Percentiles rank a stretch among this genome's conserved stretches.
phyloP scores from a whole-genome alignment of 1,284 basidiomycete genomes.

The Malassezia nana region DNA sequence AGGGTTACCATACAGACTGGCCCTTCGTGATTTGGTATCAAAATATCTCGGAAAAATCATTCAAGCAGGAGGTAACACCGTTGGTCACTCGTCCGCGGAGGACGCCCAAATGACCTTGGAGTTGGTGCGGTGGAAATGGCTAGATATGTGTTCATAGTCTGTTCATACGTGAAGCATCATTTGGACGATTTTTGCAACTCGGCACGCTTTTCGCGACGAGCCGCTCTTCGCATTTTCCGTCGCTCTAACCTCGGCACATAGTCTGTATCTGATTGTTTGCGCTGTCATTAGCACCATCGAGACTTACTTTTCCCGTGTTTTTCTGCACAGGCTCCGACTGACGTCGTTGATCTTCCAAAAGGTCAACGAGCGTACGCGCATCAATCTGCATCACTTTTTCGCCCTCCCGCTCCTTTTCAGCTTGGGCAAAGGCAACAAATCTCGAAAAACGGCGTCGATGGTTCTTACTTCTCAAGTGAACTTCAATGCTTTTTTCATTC shows the following conservation, averaged over 20 bases:
- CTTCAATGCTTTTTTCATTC: slow-evolving; percentile 13
- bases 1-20: slow-evolving; percentile 39
- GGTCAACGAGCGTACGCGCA: slow-evolving; percentile 11
- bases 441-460: slow-evolving; percentile 11
- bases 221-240: slow-evolving; percentile 11
- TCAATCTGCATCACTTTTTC: slow-evolving; percentile 3
- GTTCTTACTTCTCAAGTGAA: slow-evolving; percentile 14
- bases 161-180: not conserved
- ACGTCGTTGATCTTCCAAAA: slow-evolving; percentile 10
- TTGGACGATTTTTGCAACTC: not conserved
- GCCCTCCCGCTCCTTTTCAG: slow-evolving; percentile 6
- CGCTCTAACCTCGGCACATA: slow-evolving; percentile 12
- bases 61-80: slow-evolving; percentile 26
- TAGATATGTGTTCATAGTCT: not conserved
- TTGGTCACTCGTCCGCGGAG: slow-evolving; percentile 39
- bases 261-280: not conserved
- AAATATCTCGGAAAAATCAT: slow-evolving; percentile 37
- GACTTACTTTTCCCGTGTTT: not conserved
- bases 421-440: slow-evolving; percentile 9
- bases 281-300: not conserved
- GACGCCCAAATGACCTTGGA: slow-evolving; percentile 38
- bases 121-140: slow-evolving; percentile 25
- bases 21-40: slow-evolving; percentile 32
- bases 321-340: not conserved
- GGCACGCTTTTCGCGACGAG: slow-evolving; percentile 9